Evolutionary conservation across 371 early-diverging fungal species (phyloP).

Genomic region (Apophysomyces variabilis): DNA sequence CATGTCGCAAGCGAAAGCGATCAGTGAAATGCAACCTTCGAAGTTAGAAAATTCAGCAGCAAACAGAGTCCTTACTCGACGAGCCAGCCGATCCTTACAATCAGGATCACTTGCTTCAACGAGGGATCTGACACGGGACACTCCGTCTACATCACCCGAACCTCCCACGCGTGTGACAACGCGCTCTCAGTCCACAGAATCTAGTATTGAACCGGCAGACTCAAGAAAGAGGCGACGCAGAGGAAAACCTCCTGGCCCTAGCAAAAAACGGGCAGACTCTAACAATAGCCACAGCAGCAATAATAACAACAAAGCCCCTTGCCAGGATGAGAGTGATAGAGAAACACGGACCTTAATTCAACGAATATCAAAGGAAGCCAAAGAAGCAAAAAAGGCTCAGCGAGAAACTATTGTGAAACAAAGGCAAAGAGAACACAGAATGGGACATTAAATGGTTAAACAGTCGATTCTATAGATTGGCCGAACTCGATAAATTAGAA

Average conservation of each 20-base stretch:
- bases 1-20: constrained; percentile 21
- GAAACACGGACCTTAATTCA: constrained; percentile 33
- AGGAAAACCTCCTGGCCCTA: constrained; percentile 8
- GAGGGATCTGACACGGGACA: constrained; percentile 9
- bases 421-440: constrained; percentile 18
- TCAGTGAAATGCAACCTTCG: constrained; percentile 16
- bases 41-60: constrained; percentile 20
- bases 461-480: not conserved
- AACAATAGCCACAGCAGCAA: constrained; percentile 3
- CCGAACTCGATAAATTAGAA: constrained; percentile 12
- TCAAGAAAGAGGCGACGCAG: constrained; percentile 14
- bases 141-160: constrained; percentile 12
- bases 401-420: constrained; percentile 25
- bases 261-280: constrained; percentile 10
- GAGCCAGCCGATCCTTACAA: constrained; percentile 23
- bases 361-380: constrained; percentile 32
- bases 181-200: constrained; percentile 27
- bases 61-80: constrained; percentile 24
- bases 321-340: constrained; percentile 25
- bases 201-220: constrained; percentile 15
- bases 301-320: constrained; percentile 9
- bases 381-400: constrained; percentile 33
- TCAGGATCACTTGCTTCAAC: constrained; percentile 4
- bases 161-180: constrained; percentile 24
- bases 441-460: too few species aligned